Percentiles rank a stretch among this genome's conserved stretches.
Conservation (phyloP, 208 protist genomes). For the Trypanosoma cruzi region DNA sequence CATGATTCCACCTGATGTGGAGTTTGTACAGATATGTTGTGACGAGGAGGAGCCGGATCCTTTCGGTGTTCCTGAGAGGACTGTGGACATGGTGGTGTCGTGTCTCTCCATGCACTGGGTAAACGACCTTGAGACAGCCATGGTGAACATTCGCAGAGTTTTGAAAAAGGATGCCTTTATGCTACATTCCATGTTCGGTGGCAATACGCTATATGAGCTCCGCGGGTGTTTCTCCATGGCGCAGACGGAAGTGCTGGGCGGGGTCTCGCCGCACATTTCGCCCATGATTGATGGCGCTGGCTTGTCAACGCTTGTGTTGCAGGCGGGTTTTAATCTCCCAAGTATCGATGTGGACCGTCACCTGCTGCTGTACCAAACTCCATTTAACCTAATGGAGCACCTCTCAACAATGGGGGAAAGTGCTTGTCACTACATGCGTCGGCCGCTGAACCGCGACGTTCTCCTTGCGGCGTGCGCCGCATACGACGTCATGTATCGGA, state of each 20-base stretch:
- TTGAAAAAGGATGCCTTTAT: constrained; percentile 92
- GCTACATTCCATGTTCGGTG: constrained; percentile 86
- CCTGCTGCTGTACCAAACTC: constrained; percentile 85
- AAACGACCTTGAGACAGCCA: constrained; percentile 85
- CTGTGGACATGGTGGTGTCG: constrained; percentile 90
- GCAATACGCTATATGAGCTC: constrained; percentile 93
- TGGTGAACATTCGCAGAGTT: constrained; percentile 77
- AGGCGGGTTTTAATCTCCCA: constrained; percentile 87
- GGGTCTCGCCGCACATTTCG: constrained; percentile 88
- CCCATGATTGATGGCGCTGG: constrained; percentile 89
- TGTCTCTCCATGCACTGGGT: constrained; percentile 93
- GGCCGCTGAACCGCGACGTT: constrained; percentile 70
- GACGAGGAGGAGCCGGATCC: constrained; percentile 80
- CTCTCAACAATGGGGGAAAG: constrained; percentile 90
- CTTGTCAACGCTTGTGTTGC: constrained; percentile 84
- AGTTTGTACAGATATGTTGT: constrained; percentile 91
- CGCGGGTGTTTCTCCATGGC: constrained; percentile 86
- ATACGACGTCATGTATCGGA: constrained; percentile 89
- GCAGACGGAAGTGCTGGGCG: constrained; percentile 86
- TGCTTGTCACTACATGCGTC: constrained; percentile 72
- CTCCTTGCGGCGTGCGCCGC: constrained; percentile 69
- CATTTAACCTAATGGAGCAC: constrained; percentile 93
- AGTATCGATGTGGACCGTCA: constrained; percentile 93
- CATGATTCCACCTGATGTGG: constrained; percentile 72
- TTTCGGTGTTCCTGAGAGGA: constrained; percentile 79